Conservation (phyloP, 805 yeast species). For the Schwanniomyces occidentalis region DNA sequence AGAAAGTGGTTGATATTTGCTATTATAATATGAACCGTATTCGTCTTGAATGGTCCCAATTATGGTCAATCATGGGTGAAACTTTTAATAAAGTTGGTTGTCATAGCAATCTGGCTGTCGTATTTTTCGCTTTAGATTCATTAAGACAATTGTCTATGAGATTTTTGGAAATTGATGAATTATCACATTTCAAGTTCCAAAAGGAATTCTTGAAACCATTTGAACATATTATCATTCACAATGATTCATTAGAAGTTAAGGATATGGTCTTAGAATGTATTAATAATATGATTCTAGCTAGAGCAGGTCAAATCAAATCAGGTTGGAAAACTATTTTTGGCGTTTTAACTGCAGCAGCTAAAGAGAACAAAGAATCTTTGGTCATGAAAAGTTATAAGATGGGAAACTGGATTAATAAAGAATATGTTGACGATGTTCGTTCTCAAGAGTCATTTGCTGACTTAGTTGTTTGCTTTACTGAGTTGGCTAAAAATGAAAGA, state of each 20-base stretch:
- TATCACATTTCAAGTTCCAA: constrained; percentile 94
- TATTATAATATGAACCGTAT: constrained; percentile 97
- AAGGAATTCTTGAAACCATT: constrained; percentile 91
- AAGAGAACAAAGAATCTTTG: constrained; percentile 53
- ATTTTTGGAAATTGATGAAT: constrained; percentile 89
- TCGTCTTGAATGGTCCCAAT: constrained; percentile 92
- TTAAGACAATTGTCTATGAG: constrained; percentile 89
- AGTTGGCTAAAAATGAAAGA: constrained; percentile 78
- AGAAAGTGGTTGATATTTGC: constrained; percentile 95
- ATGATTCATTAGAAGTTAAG: constrained; percentile 67
- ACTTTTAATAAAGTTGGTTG: constrained; percentile 86
- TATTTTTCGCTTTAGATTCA: constrained; percentile 90
- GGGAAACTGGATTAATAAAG: constrained; percentile 60
- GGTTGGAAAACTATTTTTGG: constrained; percentile 94
- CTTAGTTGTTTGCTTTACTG: constrained; percentile 73
- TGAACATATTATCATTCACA: constrained; percentile 71
- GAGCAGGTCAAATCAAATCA: constrained; percentile 72
- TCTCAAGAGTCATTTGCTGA: constrained; percentile 68
- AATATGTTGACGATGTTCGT: constrained; percentile 61
- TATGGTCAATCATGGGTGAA: constrained; percentile 92
- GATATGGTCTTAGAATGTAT: constrained; percentile 90
- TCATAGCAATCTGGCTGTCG: constrained; percentile 71
- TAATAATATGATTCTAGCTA: constrained; percentile 77
- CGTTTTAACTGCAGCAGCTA: constrained; percentile 74
- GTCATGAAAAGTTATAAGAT: constrained; percentile 66